Evolutionary conservation across 768 basidiomycete species (phyloP).

Genomic region (Tulasnella calospora): DNA sequence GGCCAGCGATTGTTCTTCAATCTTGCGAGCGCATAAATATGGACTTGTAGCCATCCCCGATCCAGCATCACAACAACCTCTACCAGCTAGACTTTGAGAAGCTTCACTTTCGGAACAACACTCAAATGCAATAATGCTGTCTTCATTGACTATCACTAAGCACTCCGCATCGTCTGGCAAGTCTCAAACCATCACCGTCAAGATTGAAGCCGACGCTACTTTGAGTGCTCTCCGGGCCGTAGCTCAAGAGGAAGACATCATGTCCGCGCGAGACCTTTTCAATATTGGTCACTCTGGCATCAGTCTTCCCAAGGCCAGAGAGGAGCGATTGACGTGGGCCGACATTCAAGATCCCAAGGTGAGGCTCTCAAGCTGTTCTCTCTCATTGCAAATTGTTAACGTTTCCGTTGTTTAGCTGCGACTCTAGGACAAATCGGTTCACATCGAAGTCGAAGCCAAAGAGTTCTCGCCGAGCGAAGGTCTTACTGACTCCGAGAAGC

Average conservation of each 20-base stretch:
- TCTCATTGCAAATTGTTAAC: not conserved
- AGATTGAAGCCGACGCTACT: not conserved
- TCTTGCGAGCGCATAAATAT: not conserved
- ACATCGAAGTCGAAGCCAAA: not conserved
- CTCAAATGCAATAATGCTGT: not conserved
- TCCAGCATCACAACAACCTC: too few species aligned
- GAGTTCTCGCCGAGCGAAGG: not conserved
- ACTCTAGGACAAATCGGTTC: not conserved
- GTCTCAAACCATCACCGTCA: not conserved
- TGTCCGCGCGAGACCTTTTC: not conserved
- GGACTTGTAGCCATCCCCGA: too few species aligned
- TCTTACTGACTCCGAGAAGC: not conserved
- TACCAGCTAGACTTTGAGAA: too few species aligned
- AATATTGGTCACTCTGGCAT: not conserved
- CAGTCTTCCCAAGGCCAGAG: not conserved
- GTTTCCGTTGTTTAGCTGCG: not conserved
- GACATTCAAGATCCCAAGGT: not conserved
- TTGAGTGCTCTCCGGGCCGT: not conserved
- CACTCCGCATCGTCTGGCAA: not conserved
- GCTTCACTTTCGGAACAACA: not conserved
- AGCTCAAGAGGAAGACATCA: not conserved
- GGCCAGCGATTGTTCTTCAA: too few species aligned
- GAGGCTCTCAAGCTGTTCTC: not conserved
- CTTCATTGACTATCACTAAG: not conserved
- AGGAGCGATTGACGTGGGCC: not conserved